phyloP scores from a whole-genome alignment of 371 early-diverging fungal genomes.

The Sanchytrium tribonematis region DNA sequence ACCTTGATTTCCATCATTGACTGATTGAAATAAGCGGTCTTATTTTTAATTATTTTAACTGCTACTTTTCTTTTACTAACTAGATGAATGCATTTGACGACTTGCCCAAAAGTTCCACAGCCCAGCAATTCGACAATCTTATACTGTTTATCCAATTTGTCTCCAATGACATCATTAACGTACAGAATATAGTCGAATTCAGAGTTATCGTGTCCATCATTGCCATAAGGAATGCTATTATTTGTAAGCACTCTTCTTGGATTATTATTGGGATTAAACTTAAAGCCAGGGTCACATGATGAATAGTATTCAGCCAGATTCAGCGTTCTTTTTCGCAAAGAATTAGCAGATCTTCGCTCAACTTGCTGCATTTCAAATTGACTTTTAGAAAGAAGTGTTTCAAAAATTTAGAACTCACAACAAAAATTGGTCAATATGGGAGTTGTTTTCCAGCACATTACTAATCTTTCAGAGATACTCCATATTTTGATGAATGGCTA shows the following conservation, averaged over 20 bases:
- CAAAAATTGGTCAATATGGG: no score
- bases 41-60: slow-evolving; percentile 86
- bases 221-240: slow-evolving; percentile 52
- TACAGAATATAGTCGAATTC: slow-evolving; percentile 74
- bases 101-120: slow-evolving; percentile 94
- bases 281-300: not conserved
- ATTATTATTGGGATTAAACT: slow-evolving; percentile 13
- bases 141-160: slow-evolving; percentile 49
- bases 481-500: no score
- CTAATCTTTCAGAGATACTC: no score
- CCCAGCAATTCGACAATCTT: slow-evolving; percentile 68
- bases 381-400: no score
- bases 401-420: no score
- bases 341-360: not conserved
- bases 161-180: slow-evolving; percentile 69
- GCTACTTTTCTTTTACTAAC: slow-evolving; percentile 59
- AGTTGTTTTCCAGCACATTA: no score
- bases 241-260: slow-evolving; percentile 75
- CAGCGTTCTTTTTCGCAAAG: not conserved
- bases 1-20: slow-evolving; percentile 72
- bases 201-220: slow-evolving; percentile 75
- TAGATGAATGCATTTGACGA: slow-evolving; percentile 63
- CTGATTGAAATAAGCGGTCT: slow-evolving; percentile 64
- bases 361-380: no score
- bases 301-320: not conserved